Evolutionary conservation across 2,329 filamentous ascomycete genomes (phyloP), one percentile per base, ranked within the genome.

Genomic region (Ascochyta koolunga): DNA sequence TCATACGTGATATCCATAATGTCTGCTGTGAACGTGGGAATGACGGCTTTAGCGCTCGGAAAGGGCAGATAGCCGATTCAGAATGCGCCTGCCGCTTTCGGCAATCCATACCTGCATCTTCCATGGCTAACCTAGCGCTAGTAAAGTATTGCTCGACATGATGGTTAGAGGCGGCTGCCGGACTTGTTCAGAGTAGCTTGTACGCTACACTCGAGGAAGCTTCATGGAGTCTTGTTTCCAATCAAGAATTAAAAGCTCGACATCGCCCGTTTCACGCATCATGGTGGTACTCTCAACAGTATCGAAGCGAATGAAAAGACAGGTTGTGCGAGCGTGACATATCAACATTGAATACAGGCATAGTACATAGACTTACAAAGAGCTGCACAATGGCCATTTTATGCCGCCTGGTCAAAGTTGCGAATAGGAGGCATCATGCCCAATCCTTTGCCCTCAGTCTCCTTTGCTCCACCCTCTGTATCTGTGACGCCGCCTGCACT

Each of bases 401-500:
- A 54, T 8, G 45, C 37, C 4, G 52, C 49, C 50, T 67, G 59
- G 58, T 81, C 78, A 57, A 81, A 80, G 53, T 78, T 76, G 65
- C 76, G 78, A 54, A 82, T 70, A 43, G 77, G 74, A 50, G 80
- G 80, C 80, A 82, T 82, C 70, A 79, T 79, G 4, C 77, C 80
- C 47, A 82, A 61, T 1, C 80, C 72, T 47, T 66, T 71, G 3
- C 71, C 68, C 13, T 65, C 65, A 6, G 61, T 65, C 25, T 76
- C 56, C 55, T 74, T 72, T 22, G 64, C 69, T 25, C 64, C 69
- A 9, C 70, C 70, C 57, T 71, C 64, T 51, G 60, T 66, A 27
- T 70, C 72, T 37, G 68, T 74, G 69, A 76, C 83, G 73, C 82
- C 86, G 31, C 79, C 83, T 50, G 87, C 87, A 67, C 87, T 90